Evolutionary conservation across 2,329 filamentous ascomycete species (phyloP).

Genomic region (Phyllosticta ampelicida): DNA sequence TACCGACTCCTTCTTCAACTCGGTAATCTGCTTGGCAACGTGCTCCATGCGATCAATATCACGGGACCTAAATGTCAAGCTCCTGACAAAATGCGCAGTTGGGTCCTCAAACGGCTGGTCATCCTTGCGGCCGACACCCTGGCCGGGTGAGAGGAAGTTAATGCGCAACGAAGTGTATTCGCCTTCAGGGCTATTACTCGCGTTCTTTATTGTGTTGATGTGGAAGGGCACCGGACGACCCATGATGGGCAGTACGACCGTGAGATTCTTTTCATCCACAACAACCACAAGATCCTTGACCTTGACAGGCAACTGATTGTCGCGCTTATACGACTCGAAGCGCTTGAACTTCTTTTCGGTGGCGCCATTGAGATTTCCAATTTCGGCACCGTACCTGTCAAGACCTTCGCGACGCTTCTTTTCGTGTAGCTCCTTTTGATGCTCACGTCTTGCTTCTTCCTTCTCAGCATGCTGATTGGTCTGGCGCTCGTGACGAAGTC

Average conservation of each 20-base stretch:
- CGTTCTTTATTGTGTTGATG: constrained; percentile 97
- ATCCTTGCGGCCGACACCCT: constrained; percentile 93
- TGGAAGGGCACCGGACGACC: constrained; percentile 95
- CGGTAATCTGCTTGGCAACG: constrained; percentile 85
- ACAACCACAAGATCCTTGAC: constrained; percentile 81
- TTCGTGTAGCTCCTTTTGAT: constrained; percentile 77
- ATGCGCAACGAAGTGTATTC: constrained; percentile 90
- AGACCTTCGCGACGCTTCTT: constrained; percentile 90
- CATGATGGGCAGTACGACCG: constrained; percentile 92
- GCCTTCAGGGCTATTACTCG: constrained; percentile 92
- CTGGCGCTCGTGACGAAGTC: constrained; percentile 81
- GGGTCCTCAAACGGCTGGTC: constrained; percentile 97
- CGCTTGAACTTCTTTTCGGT: constrained; percentile 98
- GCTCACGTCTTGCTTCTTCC: constrained; percentile 74
- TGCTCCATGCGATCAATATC: constrained; percentile 82
- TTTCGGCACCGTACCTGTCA: constrained; percentile 74
- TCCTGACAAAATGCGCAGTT: constrained; percentile 88
- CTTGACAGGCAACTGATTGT: constrained; percentile 78
- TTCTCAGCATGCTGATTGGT: constrained; percentile 82
- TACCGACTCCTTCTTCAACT: constrained; percentile 85
- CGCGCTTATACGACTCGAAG: constrained; percentile 97
- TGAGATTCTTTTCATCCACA: constrained; percentile 81
- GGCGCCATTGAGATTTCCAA: constrained; percentile 74
- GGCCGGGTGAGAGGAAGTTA: constrained; percentile 93
- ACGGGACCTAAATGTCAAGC: constrained; percentile 85